These are phyloP conservation scores for Peziza echinospora DNA, from an alignment of 495 filamentous ascomycete genomes.

Conservation along the genomic window DNA sequence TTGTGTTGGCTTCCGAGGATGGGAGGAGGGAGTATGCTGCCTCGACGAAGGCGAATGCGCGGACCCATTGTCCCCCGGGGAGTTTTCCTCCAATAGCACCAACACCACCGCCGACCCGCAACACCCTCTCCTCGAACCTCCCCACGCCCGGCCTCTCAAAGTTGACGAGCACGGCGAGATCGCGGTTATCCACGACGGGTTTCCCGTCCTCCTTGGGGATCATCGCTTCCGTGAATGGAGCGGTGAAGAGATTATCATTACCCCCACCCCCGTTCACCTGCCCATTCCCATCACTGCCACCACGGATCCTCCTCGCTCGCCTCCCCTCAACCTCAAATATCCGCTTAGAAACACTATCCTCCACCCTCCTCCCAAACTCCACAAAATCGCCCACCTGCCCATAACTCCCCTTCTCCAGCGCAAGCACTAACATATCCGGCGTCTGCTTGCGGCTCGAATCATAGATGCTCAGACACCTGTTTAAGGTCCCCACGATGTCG, in stretches of 20 bases:
- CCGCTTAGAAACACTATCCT: constrained; percentile 15
- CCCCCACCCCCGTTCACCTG: constrained; percentile 3
- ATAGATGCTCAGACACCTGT: constrained; percentile 5
- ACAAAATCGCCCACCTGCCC: constrained; percentile 21
- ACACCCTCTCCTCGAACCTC: not conserved
- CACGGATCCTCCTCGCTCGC: constrained; percentile 12
- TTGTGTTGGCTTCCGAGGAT: constrained; percentile 4
- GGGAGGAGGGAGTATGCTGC: constrained; percentile 3
- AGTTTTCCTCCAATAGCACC: too few species aligned
- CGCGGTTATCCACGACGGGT: constrained; percentile 19
- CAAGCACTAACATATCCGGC: constrained; percentile 19
- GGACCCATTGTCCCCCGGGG: constrained; percentile 14
- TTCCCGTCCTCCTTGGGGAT: not conserved
- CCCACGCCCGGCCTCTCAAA: constrained; percentile 8
- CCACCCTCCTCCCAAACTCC: constrained; percentile 17
- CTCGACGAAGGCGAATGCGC: constrained; percentile 14
- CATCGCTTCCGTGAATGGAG: not conserved
- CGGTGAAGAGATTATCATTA: not conserved
- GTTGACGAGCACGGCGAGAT: constrained; percentile 18
- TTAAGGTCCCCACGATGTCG: not conserved
- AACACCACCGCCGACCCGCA: not conserved
- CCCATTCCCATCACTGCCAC: constrained; percentile 4
- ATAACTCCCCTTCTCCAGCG: constrained; percentile 21
- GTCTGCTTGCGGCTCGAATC: constrained; percentile 16
- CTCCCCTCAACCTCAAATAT: constrained; percentile 20